phyloP scores from a whole-genome alignment of 352 stramenopile species.

The Thraustochytrium sp. region DNA sequence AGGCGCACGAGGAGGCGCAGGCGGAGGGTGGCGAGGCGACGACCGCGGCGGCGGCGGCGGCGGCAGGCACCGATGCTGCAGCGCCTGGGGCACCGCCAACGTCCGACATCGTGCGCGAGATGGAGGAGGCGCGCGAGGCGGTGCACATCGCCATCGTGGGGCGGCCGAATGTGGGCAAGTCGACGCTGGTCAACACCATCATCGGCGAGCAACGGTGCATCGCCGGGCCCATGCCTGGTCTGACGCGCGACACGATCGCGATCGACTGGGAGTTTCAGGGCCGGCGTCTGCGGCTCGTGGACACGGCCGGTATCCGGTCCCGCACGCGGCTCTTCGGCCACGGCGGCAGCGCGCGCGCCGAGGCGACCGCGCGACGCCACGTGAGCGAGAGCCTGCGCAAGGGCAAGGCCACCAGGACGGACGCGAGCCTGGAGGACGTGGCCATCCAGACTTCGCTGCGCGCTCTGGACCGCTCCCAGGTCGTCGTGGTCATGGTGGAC shows the following conservation, averaged over 20 bases:
- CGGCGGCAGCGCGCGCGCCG: neutral
- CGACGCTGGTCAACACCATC: conserved; percentile 57
- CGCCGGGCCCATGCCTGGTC: conserved; percentile 54
- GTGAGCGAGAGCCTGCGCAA: neutral
- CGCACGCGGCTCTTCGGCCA: conserved; percentile 3
- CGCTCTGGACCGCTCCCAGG: conserved; percentile 47
- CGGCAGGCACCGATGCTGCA: neutral
- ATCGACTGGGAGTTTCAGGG: conserved; percentile 55
- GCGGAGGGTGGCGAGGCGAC: neutral
- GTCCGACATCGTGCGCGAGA: neutral
- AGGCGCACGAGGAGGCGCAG: conserved; percentile 6
- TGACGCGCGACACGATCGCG: conserved; percentile 57
- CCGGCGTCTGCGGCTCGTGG: conserved; percentile 53
- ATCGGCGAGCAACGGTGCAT: conserved; percentile 54
- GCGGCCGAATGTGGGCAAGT: conserved; percentile 60
- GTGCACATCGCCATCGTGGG: conserved; percentile 57
- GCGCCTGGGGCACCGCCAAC: neutral
- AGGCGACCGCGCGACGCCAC: neutral
- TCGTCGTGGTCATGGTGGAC: conserved; percentile 53
- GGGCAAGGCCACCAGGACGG: conserved; percentile 2
- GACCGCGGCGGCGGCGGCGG: neutral
- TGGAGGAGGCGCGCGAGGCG: neutral
- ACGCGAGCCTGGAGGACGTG: conserved; percentile 45
- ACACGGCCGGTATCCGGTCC: conserved; percentile 55
- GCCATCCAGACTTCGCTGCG: conserved; percentile 45